phyloP scores from a whole-genome alignment of 495 filamentous ascomycete species.

The Antarctomyces pellizariae region DNA sequence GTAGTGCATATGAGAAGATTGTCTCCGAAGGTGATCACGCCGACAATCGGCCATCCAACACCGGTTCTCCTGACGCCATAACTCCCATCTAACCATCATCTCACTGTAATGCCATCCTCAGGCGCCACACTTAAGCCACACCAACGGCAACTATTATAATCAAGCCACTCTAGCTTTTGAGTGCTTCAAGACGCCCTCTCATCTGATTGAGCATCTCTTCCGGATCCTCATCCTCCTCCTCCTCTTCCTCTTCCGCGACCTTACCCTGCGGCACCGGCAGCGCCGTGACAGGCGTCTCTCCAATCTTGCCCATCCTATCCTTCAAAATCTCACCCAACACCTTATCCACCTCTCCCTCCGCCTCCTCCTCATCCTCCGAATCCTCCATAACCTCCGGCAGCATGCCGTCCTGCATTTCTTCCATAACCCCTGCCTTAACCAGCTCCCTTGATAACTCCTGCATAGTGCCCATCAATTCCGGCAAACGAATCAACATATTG shows the following conservation, averaged over 20 bases:
- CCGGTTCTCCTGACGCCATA: too few relatives aligned
- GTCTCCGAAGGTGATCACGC: too few relatives aligned
- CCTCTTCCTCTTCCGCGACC: slow-evolving; percentile 28
- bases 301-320: slow-evolving; percentile 51
- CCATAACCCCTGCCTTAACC: slow-evolving; percentile 86
- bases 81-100: too few relatives aligned
- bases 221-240: slow-evolving; percentile 62
- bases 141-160: not conserved
- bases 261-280: slow-evolving; percentile 23
- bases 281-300: slow-evolving; percentile 27
- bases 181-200: slow-evolving; percentile 69
- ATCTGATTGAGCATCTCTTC: slow-evolving; percentile 82
- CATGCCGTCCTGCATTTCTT: slow-evolving; percentile 83
- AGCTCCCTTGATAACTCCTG: slow-evolving; percentile 67
- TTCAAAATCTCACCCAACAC: slow-evolving; percentile 73
- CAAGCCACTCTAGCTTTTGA: slow-evolving; percentile 45
- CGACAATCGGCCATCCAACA: too few relatives aligned
- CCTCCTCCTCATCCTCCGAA: slow-evolving; percentile 73
- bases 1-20: too few relatives aligned
- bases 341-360: slow-evolving; percentile 79
- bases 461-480: slow-evolving; percentile 80
- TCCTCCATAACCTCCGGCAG: slow-evolving; percentile 41
- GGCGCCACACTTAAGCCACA: not conserved
- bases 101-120: too few relatives aligned
- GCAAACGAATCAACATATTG: slow-evolving; percentile 61